Conservation (phyloP, 352 stramenopile genomes). For the Phytophthora citricola region DNA sequence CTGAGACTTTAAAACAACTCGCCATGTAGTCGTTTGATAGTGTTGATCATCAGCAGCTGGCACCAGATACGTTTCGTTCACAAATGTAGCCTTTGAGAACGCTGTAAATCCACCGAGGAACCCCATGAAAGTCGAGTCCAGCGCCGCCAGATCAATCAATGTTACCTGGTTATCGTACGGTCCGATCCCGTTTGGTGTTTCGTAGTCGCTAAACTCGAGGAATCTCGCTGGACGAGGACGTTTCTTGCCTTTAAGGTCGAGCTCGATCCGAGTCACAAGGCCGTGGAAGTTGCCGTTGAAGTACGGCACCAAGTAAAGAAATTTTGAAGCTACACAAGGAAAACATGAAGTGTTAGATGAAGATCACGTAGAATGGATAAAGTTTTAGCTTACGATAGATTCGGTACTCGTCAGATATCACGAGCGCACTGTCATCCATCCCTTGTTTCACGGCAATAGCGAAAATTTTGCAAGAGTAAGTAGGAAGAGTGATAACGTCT, state of each 20-base stretch:
- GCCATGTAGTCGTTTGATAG: constrained; percentile 53
- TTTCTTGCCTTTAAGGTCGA: constrained; percentile 82
- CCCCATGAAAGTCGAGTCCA: constrained; percentile 54
- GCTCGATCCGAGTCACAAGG: constrained; percentile 61
- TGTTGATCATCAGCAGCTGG: constrained; percentile 55
- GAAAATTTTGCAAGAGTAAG: constrained; percentile 66
- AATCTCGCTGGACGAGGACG: constrained; percentile 73
- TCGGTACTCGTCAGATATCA: constrained; percentile 57
- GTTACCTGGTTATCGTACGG: constrained; percentile 67
- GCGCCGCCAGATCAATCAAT: constrained; percentile 63
- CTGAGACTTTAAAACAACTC: constrained; percentile 53
- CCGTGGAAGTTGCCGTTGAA: constrained; percentile 81
- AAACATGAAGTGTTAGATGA: constrained; percentile 3
- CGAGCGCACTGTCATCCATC: constrained; percentile 53
- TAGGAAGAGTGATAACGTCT: constrained; percentile 58
- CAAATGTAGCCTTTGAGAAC: constrained; percentile 50
- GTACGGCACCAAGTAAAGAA: constrained; percentile 70
- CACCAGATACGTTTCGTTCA: constrained; percentile 74
- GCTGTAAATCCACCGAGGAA: constrained; percentile 73
- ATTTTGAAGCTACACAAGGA: constrained; percentile 62
- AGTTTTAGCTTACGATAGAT: constrained; percentile 58
- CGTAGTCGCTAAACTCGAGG: constrained; percentile 84
- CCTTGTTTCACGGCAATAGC: constrained; percentile 72
- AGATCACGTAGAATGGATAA: background rate
- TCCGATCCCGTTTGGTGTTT: constrained; percentile 65